Evolutionary conservation across 495 filamentous ascomycete species (phyloP).

Genomic region (Talaromyces nanjingensis): DNA sequence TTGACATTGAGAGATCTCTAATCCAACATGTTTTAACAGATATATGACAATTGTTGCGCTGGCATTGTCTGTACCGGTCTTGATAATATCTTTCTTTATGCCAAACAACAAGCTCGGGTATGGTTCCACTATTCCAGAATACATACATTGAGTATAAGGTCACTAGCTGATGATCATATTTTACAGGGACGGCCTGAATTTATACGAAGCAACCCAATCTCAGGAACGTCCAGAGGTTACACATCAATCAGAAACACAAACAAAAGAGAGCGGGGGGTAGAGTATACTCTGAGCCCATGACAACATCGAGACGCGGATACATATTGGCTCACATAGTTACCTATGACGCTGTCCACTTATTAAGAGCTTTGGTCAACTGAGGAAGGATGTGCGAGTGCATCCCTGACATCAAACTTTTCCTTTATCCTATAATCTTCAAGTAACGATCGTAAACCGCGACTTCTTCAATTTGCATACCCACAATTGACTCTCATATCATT

Average conservation of each 20-base stretch:
- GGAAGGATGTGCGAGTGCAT: no score
- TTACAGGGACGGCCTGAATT: slow-evolving; percentile 23
- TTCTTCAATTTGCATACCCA: neutral
- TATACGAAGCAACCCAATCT: slow-evolving; percentile 18
- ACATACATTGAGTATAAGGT: neutral
- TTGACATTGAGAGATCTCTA: no score
- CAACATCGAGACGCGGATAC: no score
- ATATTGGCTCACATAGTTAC: no score
- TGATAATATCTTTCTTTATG: slow-evolving; percentile 32
- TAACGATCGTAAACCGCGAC: neutral
- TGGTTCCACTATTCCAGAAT: slow-evolving; percentile 7
- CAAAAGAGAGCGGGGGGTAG: no score
- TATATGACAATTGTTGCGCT: slow-evolving; percentile 41
- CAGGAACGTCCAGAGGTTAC: neutral
- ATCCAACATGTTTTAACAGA: slow-evolving; percentile 6
- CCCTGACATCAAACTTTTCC: neutral
- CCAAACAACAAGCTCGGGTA: slow-evolving; percentile 38
- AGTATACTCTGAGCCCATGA: no score
- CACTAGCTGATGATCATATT: slow-evolving; percentile 10
- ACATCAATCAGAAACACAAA: no score
- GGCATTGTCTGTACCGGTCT: slow-evolving; percentile 27
- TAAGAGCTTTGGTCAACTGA: no score
- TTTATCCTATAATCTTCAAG: neutral
- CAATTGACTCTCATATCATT: neutral
- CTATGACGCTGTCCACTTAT: no score